These are phyloP conservation scores for Mortierella sp. DNA, from an alignment of 371 early-diverging fungal genomes.

Conservation along the genomic window DNA sequence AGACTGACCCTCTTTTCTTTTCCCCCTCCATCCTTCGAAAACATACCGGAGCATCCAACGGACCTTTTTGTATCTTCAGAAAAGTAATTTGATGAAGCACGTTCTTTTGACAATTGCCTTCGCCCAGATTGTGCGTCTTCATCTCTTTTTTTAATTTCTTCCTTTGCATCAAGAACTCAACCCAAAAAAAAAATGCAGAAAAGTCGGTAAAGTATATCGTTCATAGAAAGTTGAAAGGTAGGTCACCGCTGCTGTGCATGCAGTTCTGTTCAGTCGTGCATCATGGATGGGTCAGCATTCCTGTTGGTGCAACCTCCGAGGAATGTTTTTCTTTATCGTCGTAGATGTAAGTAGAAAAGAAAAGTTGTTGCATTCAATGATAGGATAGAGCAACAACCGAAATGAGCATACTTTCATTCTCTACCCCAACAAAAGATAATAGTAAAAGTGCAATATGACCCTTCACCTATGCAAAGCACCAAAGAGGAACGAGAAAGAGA, in stretches of 20 bases:
- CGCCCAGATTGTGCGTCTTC: neutral
- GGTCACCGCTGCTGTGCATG: neutral
- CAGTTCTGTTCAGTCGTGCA: neutral
- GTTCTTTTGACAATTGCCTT: neutral
- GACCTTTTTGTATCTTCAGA: neutral
- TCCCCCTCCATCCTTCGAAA: too few species aligned
- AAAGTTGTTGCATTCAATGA: too few species aligned
- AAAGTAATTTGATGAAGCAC: neutral
- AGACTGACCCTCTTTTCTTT: too few species aligned
- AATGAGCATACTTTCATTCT: too few species aligned
- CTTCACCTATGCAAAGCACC: neutral
- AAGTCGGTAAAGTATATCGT: neutral
- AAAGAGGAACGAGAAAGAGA: neutral
- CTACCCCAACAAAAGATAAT: too few species aligned
- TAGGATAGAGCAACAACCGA: too few species aligned
- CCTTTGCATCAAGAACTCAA: neutral
- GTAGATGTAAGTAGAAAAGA: too few species aligned
- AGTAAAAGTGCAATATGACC: neutral
- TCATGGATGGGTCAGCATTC: neutral
- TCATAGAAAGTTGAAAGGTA: neutral
- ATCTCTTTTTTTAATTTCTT: neutral
- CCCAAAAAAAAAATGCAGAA: neutral
- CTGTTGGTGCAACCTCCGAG: neutral
- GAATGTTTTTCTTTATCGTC: neutral
- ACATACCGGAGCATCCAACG: neutral